phyloP scores from a whole-genome alignment of 371 early-diverging fungal species.

The Polyrhizophydium stewartii region DNA sequence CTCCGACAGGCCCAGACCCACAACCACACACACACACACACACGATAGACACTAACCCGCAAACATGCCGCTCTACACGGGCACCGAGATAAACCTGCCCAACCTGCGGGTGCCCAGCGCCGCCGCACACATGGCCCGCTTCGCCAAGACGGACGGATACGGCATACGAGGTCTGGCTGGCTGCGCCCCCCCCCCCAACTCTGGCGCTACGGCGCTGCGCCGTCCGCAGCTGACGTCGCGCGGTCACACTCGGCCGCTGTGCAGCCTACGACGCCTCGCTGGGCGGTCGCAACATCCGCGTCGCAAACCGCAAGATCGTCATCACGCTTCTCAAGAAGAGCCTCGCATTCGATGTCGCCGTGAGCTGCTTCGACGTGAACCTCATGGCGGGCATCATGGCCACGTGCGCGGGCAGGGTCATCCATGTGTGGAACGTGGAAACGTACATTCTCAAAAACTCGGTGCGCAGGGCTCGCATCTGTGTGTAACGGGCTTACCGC shows the following conservation, averaged over 20 bases:
- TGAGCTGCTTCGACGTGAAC: slow-evolving; percentile 38
- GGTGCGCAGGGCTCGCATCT: slow-evolving; percentile 12
- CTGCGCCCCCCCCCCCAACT: no score
- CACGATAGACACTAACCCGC: no score
- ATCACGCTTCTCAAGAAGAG: slow-evolving; percentile 33
- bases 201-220: no score
- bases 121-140: background rate
- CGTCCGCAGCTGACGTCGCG: no score
- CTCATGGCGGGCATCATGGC: slow-evolving; percentile 16
- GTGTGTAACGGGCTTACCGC: no score
- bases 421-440: slow-evolving; percentile 35
- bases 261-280: slow-evolving; percentile 39
- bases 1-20: no score
- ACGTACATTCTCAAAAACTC: slow-evolving; percentile 23
- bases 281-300: slow-evolving; percentile 35
- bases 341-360: slow-evolving; percentile 36
- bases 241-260: no score
- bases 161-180: background rate
- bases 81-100: background rate
- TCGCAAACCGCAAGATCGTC: slow-evolving; percentile 44
- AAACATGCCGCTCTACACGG: background rate
- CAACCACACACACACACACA: no score
- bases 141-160: background rate
- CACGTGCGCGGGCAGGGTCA: slow-evolving; percentile 32
- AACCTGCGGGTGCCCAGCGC: background rate